Percentiles rank a stretch among this genome's conserved stretches.
These are phyloP conservation scores for Skeletonema tropicum DNA, from an alignment of 108 stramenopile genomes.

Conservation along the genomic window DNA sequence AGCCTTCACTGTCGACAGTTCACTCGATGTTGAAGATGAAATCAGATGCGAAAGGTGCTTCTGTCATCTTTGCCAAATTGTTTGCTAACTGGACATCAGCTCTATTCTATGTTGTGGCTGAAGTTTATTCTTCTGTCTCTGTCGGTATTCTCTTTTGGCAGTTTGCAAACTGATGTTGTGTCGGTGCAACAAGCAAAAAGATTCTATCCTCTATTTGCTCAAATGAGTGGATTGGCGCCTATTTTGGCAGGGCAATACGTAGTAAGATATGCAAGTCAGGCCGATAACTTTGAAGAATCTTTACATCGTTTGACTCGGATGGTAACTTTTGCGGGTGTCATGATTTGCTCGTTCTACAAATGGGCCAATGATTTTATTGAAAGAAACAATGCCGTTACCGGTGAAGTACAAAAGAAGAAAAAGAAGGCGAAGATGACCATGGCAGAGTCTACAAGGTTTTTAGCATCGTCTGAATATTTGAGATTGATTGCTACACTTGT, in stretches of 20 bases:
- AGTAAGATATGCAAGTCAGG: conserved; percentile 79
- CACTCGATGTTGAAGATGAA: conserved; percentile 48
- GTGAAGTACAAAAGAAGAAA: conserved; percentile 57
- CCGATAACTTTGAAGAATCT: conserved; percentile 73
- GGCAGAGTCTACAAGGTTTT: conserved; percentile 82
- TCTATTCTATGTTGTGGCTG: conserved; percentile 91
- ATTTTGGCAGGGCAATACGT: conserved; percentile 91
- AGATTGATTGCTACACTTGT: conserved; percentile 90
- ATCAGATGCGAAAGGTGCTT: conserved; percentile 54
- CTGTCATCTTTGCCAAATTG: conserved; percentile 81
- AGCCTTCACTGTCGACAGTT: conserved; percentile 77
- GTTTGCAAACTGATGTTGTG: conserved; percentile 95
- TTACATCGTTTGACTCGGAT: conserved; percentile 80
- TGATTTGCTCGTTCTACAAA: conserved; percentile 85
- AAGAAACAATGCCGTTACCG: conserved; percentile 18
- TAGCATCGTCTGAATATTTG: conserved; percentile 91
- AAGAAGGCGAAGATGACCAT: conserved; percentile 89
- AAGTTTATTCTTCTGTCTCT: conserved; percentile 93
- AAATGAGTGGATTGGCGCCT: conserved; percentile 92
- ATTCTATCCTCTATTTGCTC: conserved; percentile 96
- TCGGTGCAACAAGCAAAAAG: conserved; percentile 89
- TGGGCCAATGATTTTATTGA: conserved; percentile 68
- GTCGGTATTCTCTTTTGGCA: conserved; percentile 99
- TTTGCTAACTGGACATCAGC: conserved; percentile 93
- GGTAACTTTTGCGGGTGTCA: conserved; percentile 74